Evolutionary conservation across 192 early-diverging fungal species (phyloP).

Genomic region (Coemansia pectinata): DNA sequence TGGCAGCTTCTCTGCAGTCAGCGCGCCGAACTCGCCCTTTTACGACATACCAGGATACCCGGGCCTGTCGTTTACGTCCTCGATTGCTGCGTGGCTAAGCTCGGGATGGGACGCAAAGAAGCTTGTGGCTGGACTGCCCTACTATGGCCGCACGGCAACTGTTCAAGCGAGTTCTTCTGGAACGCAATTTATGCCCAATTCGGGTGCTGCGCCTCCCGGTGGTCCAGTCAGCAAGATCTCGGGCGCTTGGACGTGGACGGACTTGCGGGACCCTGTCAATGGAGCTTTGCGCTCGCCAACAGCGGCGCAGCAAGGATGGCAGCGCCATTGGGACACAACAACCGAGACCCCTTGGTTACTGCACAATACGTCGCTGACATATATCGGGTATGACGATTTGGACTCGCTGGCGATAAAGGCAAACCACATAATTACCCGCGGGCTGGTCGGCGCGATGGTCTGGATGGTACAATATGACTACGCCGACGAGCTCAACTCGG

Average conservation of each 20-base stretch:
- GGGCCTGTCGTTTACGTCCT: constrained; percentile 52
- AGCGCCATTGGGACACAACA: constrained; percentile 63
- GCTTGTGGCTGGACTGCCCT: constrained; percentile 64
- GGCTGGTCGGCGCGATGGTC: constrained; percentile 68
- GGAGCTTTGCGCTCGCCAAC: constrained; percentile 32
- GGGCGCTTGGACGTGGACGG: constrained; percentile 51
- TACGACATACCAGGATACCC: constrained; percentile 34
- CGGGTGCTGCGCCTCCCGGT: constrained; percentile 32
- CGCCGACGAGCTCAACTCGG: constrained; percentile 55
- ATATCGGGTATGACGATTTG: constrained; percentile 73
- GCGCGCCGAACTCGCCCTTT: constrained; percentile 61
- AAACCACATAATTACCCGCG: constrained; percentile 46
- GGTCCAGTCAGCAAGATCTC: constrained; percentile 46
- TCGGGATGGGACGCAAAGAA: constrained; percentile 63
- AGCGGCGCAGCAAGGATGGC: constrained; percentile 55
- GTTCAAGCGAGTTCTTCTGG: constrained; percentile 4
- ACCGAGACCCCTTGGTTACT: constrained; percentile 73
- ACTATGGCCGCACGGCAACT: constrained; percentile 61
- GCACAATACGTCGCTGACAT: constrained; percentile 58
- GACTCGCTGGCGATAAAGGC: constrained; percentile 64
- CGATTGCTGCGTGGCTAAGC: constrained; percentile 57
- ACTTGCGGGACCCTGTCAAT: constrained; percentile 36
- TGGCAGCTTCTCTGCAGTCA: constrained; percentile 56
- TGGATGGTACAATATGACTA: constrained; percentile 71
- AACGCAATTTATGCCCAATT: constrained; percentile 35